Percentiles rank a stretch among this genome's conserved stretches.
Evolutionary conservation across 2,329 filamentous ascomycete species (phyloP).

Genomic region (Ascochyta viciae-villosae): DNA sequence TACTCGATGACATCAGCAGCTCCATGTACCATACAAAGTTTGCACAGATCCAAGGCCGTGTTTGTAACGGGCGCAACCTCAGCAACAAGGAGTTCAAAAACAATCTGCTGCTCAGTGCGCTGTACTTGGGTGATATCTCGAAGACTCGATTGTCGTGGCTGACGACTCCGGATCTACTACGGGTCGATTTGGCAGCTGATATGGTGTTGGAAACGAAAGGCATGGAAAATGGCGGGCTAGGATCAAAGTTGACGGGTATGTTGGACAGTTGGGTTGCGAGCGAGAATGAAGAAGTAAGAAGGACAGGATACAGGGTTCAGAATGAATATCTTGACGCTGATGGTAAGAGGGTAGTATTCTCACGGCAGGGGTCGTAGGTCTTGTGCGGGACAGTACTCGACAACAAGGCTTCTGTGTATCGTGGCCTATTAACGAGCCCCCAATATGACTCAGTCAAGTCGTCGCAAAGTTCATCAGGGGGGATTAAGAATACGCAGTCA

Average conservation of each 20-base stretch:
- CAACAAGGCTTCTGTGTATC: too few relatives aligned
- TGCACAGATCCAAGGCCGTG: slow-evolving; percentile 8
- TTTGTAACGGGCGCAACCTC: neutral
- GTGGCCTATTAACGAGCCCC: too few relatives aligned
- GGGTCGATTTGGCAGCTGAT: slow-evolving; percentile 33
- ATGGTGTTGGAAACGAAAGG: slow-evolving; percentile 18
- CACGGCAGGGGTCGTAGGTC: too few relatives aligned
- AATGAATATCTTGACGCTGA: neutral
- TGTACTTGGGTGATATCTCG: slow-evolving; percentile 31
- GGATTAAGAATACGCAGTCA: neutral
- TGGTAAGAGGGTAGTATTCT: neutral
- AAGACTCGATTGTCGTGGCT: slow-evolving; percentile 32
- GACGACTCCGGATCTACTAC: slow-evolving; percentile 28
- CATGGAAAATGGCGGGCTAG: slow-evolving; percentile 2
- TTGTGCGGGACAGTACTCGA: too few relatives aligned
- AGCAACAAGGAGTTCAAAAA: neutral
- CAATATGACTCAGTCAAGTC: too few relatives aligned
- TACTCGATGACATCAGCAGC: slow-evolving; percentile 24
- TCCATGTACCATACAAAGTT: slow-evolving; percentile 29
- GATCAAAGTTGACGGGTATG: slow-evolving; percentile 16
- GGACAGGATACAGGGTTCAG: slow-evolving; percentile 12
- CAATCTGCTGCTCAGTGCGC: slow-evolving; percentile 18
- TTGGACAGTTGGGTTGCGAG: slow-evolving; percentile 27
- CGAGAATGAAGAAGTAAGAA: slow-evolving; percentile 38
- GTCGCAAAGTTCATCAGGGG: neutral